These are phyloP conservation scores for Penicillium sp. DNA, from an alignment of 2,329 filamentous ascomycete species.

Conservation along the genomic window DNA sequence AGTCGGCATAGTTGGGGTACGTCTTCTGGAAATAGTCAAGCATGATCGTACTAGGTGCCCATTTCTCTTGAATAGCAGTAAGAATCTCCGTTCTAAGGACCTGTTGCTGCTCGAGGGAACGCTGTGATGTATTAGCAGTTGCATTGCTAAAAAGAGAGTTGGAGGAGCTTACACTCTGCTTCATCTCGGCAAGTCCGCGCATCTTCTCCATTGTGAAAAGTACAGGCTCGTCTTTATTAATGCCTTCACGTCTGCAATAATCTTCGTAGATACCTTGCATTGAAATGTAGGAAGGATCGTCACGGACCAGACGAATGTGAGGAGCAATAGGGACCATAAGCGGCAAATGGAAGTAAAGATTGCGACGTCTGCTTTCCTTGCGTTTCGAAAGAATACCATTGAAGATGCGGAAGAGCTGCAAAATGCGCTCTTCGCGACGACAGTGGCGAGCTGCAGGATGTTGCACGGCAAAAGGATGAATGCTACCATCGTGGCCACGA, in stretches of 20 bases:
- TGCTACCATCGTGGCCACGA: conserved; percentile 91
- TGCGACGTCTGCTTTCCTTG: conserved; percentile 90
- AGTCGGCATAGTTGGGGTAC: conserved; percentile 86
- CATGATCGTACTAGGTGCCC: conserved; percentile 76
- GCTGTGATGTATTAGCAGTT: conserved; percentile 31
- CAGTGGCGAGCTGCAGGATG: conserved; percentile 91
- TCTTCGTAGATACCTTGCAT: conserved; percentile 96
- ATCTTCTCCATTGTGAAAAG: conserved; percentile 95
- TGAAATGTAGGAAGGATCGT: conserved; percentile 90
- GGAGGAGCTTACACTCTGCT: conserved; percentile 49
- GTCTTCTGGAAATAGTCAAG: conserved; percentile 85
- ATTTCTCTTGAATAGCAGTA: conserved; percentile 88
- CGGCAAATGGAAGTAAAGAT: conserved; percentile 92
- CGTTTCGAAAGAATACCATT: conserved; percentile 87
- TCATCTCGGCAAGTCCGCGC: conserved; percentile 67
- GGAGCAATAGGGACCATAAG: conserved; percentile 94
- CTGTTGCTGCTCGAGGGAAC: conserved; percentile 61
- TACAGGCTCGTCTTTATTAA: conserved; percentile 92
- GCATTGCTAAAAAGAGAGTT: background rate
- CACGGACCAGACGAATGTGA: conserved; percentile 90
- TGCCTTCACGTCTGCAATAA: conserved; percentile 79
- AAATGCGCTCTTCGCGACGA: conserved; percentile 85
- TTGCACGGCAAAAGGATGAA: conserved; percentile 96
- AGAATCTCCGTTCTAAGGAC: conserved; percentile 86
- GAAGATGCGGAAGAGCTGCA: conserved; percentile 96